Conservation (phyloP, 2,329 filamentous ascomycete species). For the Blumeria hordei region DNA sequence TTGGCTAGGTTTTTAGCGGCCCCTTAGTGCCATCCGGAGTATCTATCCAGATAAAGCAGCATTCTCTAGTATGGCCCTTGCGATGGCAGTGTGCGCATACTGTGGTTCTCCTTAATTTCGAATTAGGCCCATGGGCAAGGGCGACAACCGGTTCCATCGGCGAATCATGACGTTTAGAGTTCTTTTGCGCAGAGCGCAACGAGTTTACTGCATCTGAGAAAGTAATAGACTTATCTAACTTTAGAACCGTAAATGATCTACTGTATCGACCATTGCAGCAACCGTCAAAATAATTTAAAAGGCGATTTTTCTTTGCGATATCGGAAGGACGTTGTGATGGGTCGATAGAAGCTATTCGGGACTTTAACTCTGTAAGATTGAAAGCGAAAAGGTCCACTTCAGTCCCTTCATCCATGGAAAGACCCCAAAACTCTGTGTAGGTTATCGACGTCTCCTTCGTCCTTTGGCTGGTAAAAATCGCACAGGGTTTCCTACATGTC, state of each 20-base stretch:
- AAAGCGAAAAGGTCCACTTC: not conserved
- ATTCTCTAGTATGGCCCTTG: no score
- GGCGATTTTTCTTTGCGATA: not conserved
- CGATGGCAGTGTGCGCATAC: no score
- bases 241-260: not conserved
- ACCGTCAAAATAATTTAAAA: not conserved
- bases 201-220: not conserved
- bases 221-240: not conserved
- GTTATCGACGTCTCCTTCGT: not conserved
- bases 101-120: no score
- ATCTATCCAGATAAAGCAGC: no score
- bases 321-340: not conserved
- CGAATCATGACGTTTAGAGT: not conserved
- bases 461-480: not conserved
- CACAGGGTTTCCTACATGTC: not conserved
- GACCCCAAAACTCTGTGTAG: not conserved
- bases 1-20: no score
- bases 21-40: no score
- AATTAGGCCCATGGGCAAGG: no score
- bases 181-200: not conserved
- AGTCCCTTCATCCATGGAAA: not conserved
- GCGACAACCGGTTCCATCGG: no score
- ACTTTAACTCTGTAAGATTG: not conserved
- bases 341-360: not conserved
- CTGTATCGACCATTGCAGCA: not conserved